Base-by-base conservation (phyloP, 2,329 filamentous ascomycete genomes). In the Lanzia echinophila region DNA sequence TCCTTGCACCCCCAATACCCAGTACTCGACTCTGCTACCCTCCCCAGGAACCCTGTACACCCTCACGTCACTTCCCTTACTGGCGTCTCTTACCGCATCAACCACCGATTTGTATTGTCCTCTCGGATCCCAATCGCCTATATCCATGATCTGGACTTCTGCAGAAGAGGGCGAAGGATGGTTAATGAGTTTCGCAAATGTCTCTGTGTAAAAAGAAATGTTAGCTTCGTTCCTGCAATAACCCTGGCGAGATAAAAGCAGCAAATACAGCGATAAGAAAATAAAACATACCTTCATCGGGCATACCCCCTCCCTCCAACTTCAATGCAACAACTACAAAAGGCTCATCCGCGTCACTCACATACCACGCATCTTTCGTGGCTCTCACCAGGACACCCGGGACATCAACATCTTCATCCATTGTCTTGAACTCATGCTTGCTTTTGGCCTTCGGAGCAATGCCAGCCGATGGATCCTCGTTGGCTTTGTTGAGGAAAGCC, bases 401-500 rank as follows among this genome's bases (percentile, higher is more conserved):
- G 50, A 90, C 77, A 56, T 77, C 69, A 49, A 78, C 75, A 59
- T 78, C 76, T 57, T 74, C 63, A 62, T 82, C 79, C 44, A 71
- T 70, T 28, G 77, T 67, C 69, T 79, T 82, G 65, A 82, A 76
- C 50, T 71, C 69, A n/a, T 59, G 57, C 43, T 51, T 62, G 56
- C 56, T 45, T 32, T 56, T 58, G 50, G 72, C 56, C 39, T 63
- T 48, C 41, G 68, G 65, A 6, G 68, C 68, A 38, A 69, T 66
- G 59, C 84, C 83, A 56, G 82, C 79, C 68, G 82, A 84, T 17
- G 87, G 84, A 67, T 90, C 85, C 65, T 83, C 75, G 73, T 95
- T 95, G 51, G 90, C 89, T 74, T 94, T 94, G 68, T 94, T 79
- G 54, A 96, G 77, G 68, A 96, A 96, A 56, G 86, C 76, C 71